Evolutionary conservation across 169 alveolate genomes (phyloP), one percentile per base, ranked within the genome.

Genomic region (Cryptosporidium baileyi): DNA sequence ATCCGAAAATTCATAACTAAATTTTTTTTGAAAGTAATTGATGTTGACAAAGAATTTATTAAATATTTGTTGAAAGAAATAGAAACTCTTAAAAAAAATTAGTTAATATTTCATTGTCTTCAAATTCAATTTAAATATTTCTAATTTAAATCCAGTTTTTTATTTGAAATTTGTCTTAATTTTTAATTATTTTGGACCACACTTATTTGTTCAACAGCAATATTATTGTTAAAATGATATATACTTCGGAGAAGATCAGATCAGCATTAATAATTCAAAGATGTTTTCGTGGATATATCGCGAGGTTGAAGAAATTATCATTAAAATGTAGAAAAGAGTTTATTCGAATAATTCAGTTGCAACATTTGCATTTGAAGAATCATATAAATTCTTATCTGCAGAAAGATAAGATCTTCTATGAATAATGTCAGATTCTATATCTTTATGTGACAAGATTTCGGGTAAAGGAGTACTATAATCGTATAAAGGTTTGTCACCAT

Each of bases 261-360:
- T 54, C 65, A 2, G 85, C 57, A 4, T 15, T 54, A 5, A 54
- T 41, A 11, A 74, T 74, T 26, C 85, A 74, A 22, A 51, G 41
- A 30, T 36, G 36, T 36, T 74, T 34, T 74, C 51, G 85, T 34
- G 85, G 85, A 3, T 74, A 74, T 40, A 54, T 54, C 26, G n/a
- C 54, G 30, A 60, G 85, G 41, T 41, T 51, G 47, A 51, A 13
- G 24, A 57, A 22, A 19, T 9, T 54, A 30, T 74, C 85, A 8
- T 22, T 74, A 30, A 54, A 34, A 24, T 17, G 30, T 5, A 54
- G 65, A 15, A 51, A 28, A 19, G 85, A 74, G 24, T 74, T 57
- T 36, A 22, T 38, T 2, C 26, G 85, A 51, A 57, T 74, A 13
- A 54, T 74, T 24, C 60, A 38, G 15, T 3, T 74, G 30, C 85